Base-by-base conservation (phyloP, 2,329 filamentous ascomycete species). In the Colletotrichum sp. region DNA sequence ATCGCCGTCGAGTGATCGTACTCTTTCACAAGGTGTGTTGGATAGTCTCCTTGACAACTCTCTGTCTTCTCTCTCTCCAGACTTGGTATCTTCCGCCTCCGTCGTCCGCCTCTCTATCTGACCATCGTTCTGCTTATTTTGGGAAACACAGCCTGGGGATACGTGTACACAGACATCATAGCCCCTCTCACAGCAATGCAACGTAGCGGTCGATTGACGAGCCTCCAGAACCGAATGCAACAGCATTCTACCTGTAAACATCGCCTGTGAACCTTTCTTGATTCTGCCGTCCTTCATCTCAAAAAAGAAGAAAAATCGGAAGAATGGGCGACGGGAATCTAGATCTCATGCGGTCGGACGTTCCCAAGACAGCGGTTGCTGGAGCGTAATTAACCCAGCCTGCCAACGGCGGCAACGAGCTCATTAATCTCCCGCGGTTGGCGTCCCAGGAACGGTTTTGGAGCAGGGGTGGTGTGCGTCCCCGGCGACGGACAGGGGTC, bases 351-450 rank as follows among this genome's bases (percentile, higher is more conserved):
- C 18, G 58, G 58, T 61, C 58, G 30, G 32, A 25, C 52, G 30
- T 28, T 39, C 25, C 69, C 32, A 39, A 36, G 56, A 48, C 56
- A 39, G 30, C 32, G 39, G 39, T 43, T 69, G 39, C 56, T 56
- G 30, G 34, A 56, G 43, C 28, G 25, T 15, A 28, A 39, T 25
- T 25, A 13, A 62, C 30, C 58, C 30, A 36, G 32, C 28, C 58
- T 62, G 43, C 13, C 61, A 62, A 61, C 70, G 56, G 43, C 43
- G 64, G 48, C 25, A 39, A 16, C 52, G 52, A 43, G 32, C 18
- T 74, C 67, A 65, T 74, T 52, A 71, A 71, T 32, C 39, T 55
- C 36, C 52, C 52, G 67, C 72, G 67, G 36, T 70, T 71, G 67
- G 67, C 52, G 72, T 74, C 28, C 22, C 67, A 71, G 60, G 22